Evolutionary conservation across 2,329 filamentous ascomycete genomes (phyloP).

Genomic region (Periconia digitata): DNA sequence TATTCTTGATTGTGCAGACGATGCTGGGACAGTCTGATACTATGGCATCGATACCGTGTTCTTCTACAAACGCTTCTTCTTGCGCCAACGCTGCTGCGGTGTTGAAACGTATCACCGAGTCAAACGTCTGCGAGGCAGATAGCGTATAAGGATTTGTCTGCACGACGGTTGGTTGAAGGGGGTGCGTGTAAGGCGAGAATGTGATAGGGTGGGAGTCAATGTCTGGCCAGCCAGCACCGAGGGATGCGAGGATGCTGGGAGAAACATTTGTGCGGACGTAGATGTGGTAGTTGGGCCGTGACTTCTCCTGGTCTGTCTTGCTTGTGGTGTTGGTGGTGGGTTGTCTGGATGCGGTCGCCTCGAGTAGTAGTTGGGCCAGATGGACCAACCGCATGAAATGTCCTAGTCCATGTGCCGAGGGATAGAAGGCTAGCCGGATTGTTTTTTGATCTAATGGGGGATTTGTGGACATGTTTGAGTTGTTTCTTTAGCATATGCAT

Average conservation of each 20-base stretch:
- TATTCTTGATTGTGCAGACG: background rate
- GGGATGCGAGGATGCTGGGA: background rate
- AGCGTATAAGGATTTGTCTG: slow-evolving; percentile 1
- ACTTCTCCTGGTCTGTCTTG: no score
- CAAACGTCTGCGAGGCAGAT: background rate
- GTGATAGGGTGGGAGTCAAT: background rate
- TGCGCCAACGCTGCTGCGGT: background rate
- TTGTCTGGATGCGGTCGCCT: background rate
- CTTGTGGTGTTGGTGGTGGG: background rate
- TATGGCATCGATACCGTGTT: background rate
- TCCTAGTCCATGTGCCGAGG: background rate
- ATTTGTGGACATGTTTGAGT: no score
- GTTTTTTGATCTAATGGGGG: no score
- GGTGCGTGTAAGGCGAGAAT: background rate
- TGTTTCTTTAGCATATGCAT: no score
- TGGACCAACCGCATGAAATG: slow-evolving; percentile 2
- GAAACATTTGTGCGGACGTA: background rate
- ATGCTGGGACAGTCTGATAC: slow-evolving; percentile 2
- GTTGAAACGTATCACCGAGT: background rate
- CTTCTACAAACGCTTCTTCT: background rate
- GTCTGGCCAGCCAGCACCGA: background rate
- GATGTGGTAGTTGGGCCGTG: background rate
- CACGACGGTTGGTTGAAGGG: background rate
- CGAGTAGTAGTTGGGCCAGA: background rate
- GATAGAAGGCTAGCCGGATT: background rate